A percentile compares a stretch with the other conserved stretches of the same genome.
These are phyloP conservation scores for Camelina hispida DNA, from an alignment of 345 rosid genomes.

Conservation along the genomic window DNA sequence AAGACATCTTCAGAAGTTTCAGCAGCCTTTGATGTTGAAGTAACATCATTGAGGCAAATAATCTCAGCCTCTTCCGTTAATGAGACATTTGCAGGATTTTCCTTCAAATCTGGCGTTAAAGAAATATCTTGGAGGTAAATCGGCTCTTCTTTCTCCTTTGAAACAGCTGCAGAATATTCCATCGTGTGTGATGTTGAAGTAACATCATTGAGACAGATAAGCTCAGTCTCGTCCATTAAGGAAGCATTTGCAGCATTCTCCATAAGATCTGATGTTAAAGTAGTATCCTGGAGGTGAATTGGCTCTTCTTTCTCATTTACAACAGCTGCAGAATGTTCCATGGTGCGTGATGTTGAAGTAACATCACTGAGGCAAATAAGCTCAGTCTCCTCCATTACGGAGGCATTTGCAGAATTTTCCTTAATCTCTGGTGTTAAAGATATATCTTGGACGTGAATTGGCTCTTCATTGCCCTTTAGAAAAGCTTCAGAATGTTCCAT, in stretches of 20 bases:
- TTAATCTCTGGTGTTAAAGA: neutral
- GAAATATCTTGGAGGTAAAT: slow-evolving; percentile 7
- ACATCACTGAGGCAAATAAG: slow-evolving; percentile 6
- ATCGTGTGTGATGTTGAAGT: slow-evolving; percentile 18
- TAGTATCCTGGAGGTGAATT: slow-evolving; percentile 3
- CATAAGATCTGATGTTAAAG: neutral
- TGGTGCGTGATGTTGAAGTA: slow-evolving; percentile 18
- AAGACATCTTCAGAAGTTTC: slow-evolving; percentile 41
- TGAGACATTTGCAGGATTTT: neutral
- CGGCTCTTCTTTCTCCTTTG: slow-evolving; percentile 37
- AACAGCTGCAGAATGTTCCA: slow-evolving; percentile 21
- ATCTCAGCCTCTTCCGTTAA: slow-evolving; percentile 6
- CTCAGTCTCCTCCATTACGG: neutral
- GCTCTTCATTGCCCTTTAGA: neutral
- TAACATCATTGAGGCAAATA: slow-evolving; percentile 11
- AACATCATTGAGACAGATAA: slow-evolving; percentile 5
- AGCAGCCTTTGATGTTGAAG: slow-evolving; percentile 24
- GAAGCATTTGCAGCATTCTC: slow-evolving; percentile 7
- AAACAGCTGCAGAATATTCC: slow-evolving; percentile 36
- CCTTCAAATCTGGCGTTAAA: neutral
- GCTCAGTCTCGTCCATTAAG: slow-evolving; percentile 1
- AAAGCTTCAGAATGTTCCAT: slow-evolving; percentile 10
- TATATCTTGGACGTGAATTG: slow-evolving; percentile 7
- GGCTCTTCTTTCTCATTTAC: slow-evolving; percentile 1
- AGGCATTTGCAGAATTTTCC: slow-evolving; percentile 1